These are phyloP conservation scores for Euphrasia confusa DNA, from an alignment of 257 asterid species.

Conservation along the genomic window DNA sequence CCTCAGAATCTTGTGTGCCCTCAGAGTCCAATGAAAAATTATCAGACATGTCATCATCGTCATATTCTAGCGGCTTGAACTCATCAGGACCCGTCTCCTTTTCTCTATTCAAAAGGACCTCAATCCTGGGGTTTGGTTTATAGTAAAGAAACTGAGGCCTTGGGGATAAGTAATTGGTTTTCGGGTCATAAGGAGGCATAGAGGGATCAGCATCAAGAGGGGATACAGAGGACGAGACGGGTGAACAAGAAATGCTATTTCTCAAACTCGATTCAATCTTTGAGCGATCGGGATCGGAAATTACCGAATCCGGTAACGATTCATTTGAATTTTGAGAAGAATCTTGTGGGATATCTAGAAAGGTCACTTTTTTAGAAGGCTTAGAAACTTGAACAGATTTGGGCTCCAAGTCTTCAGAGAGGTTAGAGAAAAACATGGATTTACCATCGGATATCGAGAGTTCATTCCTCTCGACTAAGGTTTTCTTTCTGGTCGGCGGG, in stretches of 20 bases:
- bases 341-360: slow-evolving; percentile 35
- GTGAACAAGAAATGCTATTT: no score
- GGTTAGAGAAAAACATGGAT: slow-evolving; percentile 51
- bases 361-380: slow-evolving; percentile 48
- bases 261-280: slow-evolving; percentile 20
- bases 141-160: slow-evolving; percentile 80
- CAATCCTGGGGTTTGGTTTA: slow-evolving; percentile 71
- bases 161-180: slow-evolving; percentile 71
- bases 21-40: slow-evolving; percentile 37
- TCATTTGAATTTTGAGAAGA: slow-evolving; percentile 23
- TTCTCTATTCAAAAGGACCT: slow-evolving; percentile 39
- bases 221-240: slow-evolving; percentile 28
- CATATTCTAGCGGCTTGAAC: slow-evolving; percentile 24
- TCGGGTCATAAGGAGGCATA: slow-evolving; percentile 74
- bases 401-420: slow-evolving; percentile 26
- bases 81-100: slow-evolving; percentile 33
- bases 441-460: slow-evolving; percentile 69
- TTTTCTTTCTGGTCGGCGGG: slow-evolving; percentile 77
- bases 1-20: slow-evolving; percentile 32
- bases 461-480: slow-evolving; percentile 75
- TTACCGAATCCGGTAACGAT: slow-evolving; percentile 17
- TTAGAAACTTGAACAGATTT: slow-evolving; percentile 18
- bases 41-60: slow-evolving; percentile 39
- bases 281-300: slow-evolving; percentile 13
- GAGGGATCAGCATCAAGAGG: slow-evolving; percentile 83